These are phyloP conservation scores for Malus orientalis DNA, from an alignment of 306 rosid species.

Conservation along the genomic window DNA sequence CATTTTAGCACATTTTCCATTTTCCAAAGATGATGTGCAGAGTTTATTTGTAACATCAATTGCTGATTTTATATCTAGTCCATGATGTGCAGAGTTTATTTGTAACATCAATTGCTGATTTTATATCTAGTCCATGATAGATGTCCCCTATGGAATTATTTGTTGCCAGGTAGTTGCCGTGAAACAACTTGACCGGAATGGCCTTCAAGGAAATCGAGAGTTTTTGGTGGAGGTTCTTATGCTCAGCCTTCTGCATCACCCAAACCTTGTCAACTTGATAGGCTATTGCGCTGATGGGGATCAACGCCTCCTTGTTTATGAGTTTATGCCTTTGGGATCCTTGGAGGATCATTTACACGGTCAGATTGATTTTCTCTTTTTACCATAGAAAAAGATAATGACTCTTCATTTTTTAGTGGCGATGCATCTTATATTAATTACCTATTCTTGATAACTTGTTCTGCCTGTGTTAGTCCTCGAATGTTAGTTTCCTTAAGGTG, in stretches of 20 bases:
- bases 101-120: background rate
- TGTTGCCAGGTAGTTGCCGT: constrained; percentile 70
- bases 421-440: background rate
- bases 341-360: constrained; percentile 99
- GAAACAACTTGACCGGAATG: constrained; percentile 74
- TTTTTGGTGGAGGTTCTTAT: constrained; percentile 98
- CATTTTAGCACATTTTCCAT: constrained; percentile 1
- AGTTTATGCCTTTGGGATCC: constrained; percentile 98
- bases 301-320: constrained; percentile 78
- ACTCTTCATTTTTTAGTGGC: background rate
- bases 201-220: constrained; percentile 76
- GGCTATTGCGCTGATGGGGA: constrained; percentile 91
- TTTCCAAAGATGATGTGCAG: background rate
- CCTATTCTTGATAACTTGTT: background rate
- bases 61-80: constrained; percentile 3
- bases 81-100: background rate
- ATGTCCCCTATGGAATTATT: constrained; percentile 15
- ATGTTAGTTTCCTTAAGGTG: background rate
- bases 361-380: constrained; percentile 39
- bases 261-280: constrained; percentile 91
- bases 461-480: background rate
- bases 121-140: constrained; percentile 12
- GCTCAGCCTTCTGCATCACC: constrained; percentile 98
- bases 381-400: background rate
- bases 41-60: background rate